Base-by-base conservation (phyloP, 495 filamentous ascomycete species). In the Lasiosphaeria miniovina region DNA sequence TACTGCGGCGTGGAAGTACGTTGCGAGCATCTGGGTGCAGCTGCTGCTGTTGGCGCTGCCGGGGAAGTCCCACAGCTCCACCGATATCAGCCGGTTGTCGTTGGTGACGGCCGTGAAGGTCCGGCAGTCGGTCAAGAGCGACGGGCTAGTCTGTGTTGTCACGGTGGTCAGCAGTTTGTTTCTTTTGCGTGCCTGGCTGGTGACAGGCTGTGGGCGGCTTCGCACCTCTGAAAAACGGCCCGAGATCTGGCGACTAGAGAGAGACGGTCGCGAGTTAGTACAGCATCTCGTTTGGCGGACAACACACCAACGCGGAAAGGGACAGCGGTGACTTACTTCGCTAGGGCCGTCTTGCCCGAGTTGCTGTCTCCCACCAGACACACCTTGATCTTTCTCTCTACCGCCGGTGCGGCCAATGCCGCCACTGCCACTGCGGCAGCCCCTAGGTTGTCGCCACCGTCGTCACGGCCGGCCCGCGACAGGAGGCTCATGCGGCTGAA, bases 41-140 rank as follows among this genome's bases (percentile, higher is more conserved):
- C 5, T 34, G 17, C 17, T 35, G 10, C 58, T 41, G 38, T 43
- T 38, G 31, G 45, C 49, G 2, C 40, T 49, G 7, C 68, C 68
- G 3, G 68, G 69, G 50, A 71, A 63, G 51, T 71, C 71, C 66
- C 69, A 73, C 4, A 73, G 32, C 67, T 71, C 68, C 24, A 71
- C 50, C 6, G 49, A 55, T 10, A 67, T 51, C 33, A 61, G 36
- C 24, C 48, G 2, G 10, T 45, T 46, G 8, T 59, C 49, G 49
- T 63, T 56, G n/a, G 33, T n/a, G 41, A 49, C 7, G 6, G 59
- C 49, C 36, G 58, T 49, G n/a, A 70, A 45, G 4, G 45, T 66
- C 11, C 49, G 49, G 57, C 35, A 59, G 31, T 63, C 61, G 4
- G 64, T 66, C 10, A 49, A 49, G 17, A 50, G 36, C 0, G 65